phyloP scores from a whole-genome alignment of 352 stramenopile species.

The Chrysophaeum taylorii region DNA sequence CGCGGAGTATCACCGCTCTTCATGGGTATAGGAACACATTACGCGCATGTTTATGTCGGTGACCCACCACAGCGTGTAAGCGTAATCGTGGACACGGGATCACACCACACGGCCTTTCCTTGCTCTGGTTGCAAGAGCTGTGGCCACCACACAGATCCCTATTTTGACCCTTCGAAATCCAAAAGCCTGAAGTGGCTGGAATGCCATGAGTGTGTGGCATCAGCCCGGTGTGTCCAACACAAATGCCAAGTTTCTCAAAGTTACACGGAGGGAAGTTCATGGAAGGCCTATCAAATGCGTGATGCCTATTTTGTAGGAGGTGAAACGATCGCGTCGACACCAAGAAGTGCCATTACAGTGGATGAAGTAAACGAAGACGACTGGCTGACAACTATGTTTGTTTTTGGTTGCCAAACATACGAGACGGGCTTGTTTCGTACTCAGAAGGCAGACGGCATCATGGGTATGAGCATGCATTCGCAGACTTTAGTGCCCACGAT shows the following conservation, averaged over 20 bases:
- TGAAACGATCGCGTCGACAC: neutral
- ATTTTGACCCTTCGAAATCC: slow-evolving; percentile 40
- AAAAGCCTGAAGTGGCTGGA: slow-evolving; percentile 36
- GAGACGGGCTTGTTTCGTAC: slow-evolving; percentile 74
- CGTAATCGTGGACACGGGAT: slow-evolving; percentile 93
- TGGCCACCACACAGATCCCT: slow-evolving; percentile 64
- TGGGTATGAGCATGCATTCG: slow-evolving; percentile 80
- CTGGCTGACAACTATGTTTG: slow-evolving; percentile 39
- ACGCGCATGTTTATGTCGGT: slow-evolving; percentile 59
- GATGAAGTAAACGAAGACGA: slow-evolving; percentile 23
- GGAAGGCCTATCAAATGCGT: slow-evolving; percentile 70
- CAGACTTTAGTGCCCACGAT: slow-evolving; percentile 81
- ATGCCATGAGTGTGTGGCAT: slow-evolving; percentile 42
- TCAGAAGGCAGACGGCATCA: slow-evolving; percentile 87
- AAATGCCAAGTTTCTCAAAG: slow-evolving; percentile 75
- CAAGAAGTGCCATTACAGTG: neutral
- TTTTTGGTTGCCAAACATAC: slow-evolving; percentile 84
- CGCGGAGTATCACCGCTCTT: slow-evolving; percentile 33
- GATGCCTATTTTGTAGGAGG: slow-evolving; percentile 49
- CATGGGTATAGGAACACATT: slow-evolving; percentile 63
- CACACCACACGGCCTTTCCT: slow-evolving; percentile 84
- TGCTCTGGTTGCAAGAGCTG: slow-evolving; percentile 74
- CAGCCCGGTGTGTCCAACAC: slow-evolving; percentile 22
- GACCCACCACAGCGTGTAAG: slow-evolving; percentile 55
- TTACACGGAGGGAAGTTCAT: slow-evolving; percentile 83